These are phyloP conservation scores for Geosmithia flava DNA, from an alignment of 2,329 filamentous ascomycete genomes.

Conservation along the genomic window DNA sequence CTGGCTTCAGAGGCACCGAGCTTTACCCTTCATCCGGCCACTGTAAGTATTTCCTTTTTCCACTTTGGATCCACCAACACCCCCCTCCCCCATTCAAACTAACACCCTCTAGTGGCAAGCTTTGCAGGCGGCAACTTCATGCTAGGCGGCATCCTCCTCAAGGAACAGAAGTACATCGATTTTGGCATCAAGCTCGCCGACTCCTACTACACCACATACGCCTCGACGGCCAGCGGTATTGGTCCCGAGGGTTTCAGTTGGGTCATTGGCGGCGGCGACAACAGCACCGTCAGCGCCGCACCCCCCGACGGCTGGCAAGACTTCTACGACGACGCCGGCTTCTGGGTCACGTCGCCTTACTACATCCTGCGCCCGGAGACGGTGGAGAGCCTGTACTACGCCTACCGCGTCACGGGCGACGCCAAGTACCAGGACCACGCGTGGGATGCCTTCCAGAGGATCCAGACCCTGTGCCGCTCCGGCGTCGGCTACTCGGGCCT, in stretches of 20 bases:
- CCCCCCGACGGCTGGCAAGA: conserved; percentile 30
- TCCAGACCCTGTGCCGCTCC: conserved; percentile 49
- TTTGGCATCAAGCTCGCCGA: conserved; percentile 30
- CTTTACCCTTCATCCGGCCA: conserved; percentile 35
- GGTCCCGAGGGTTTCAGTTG: conserved; percentile 36
- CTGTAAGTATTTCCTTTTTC: conserved; percentile 21
- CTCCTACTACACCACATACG: conserved; percentile 40
- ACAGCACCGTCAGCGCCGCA: conserved; percentile 30
- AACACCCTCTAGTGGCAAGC: conserved; percentile 23
- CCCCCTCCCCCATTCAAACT: neutral
- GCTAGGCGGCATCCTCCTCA: conserved; percentile 31
- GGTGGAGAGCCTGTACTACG: conserved; percentile 69
- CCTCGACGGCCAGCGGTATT: conserved; percentile 31
- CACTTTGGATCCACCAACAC: conserved; percentile 6
- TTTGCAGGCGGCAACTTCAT: conserved; percentile 39
- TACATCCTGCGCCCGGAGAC: conserved; percentile 65
- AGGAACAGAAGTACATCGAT: conserved; percentile 25
- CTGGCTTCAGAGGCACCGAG: conserved; percentile 36
- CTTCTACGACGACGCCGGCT: conserved; percentile 5
- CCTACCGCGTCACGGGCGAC: conserved; percentile 61
- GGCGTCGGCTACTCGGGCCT: conserved; percentile 54
- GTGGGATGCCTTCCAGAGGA: conserved; percentile 39
- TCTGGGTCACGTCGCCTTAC: conserved; percentile 15
- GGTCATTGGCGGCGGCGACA: conserved; percentile 25
- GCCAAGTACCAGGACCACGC: conserved; percentile 50